Evolutionary conservation across 495 filamentous ascomycete species (phyloP).

Genomic region (Choiromyces venosus): DNA sequence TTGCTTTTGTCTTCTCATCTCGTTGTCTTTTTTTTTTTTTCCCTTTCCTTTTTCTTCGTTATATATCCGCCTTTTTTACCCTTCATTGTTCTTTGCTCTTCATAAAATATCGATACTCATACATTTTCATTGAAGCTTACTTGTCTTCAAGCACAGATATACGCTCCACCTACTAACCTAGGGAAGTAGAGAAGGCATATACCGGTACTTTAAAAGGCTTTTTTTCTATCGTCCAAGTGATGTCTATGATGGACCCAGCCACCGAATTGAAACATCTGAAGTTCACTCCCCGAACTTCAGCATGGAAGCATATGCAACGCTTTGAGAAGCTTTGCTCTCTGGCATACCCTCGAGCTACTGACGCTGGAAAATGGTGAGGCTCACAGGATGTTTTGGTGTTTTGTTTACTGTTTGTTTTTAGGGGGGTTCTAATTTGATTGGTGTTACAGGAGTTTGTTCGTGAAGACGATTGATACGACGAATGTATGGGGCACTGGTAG

Average conservation of each 20-base stretch:
- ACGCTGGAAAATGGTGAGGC: slow-evolving; percentile 42
- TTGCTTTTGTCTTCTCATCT: background rate
- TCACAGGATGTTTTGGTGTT: background rate
- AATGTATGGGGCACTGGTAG: slow-evolving; percentile 33
- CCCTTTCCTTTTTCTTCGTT: background rate
- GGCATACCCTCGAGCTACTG: slow-evolving; percentile 39
- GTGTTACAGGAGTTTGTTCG: slow-evolving; percentile 39
- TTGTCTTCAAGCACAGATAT: background rate
- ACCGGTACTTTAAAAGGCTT: background rate
- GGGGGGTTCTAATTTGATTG: slow-evolving; percentile 11
- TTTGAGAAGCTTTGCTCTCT: slow-evolving; percentile 33
- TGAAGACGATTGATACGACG: slow-evolving; percentile 40
- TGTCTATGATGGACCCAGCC: slow-evolving; percentile 30
- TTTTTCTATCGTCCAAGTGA: background rate
- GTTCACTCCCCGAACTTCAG: slow-evolving; percentile 38
- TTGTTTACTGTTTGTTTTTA: slow-evolving; percentile 13
- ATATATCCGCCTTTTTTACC: background rate
- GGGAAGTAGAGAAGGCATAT: background rate
- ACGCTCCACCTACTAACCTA: background rate
- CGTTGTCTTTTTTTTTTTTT: background rate
- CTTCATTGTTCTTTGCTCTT: background rate
- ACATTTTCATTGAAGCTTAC: background rate
- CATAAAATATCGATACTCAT: background rate
- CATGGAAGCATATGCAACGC: slow-evolving; percentile 40
- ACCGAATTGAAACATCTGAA: slow-evolving; percentile 36